These are phyloP conservation scores for Flammula alnicola DNA, from an alignment of 1,284 basidiomycete genomes.

Conservation along the genomic window DNA sequence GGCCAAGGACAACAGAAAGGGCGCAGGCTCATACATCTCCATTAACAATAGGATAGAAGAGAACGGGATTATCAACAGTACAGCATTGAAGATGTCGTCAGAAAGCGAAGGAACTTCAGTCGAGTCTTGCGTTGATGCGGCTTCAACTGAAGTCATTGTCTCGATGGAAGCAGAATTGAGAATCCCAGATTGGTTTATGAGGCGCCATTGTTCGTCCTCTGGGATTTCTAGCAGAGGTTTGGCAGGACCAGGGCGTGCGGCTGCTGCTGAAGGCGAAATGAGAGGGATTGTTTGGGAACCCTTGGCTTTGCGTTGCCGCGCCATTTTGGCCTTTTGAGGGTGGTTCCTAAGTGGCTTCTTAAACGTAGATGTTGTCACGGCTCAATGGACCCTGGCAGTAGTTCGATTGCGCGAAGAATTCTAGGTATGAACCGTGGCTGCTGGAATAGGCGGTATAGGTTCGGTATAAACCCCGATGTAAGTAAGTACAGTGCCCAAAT, in stretches of 20 bases:
- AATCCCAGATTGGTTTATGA: conserved; percentile 71
- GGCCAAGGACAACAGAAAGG: not conserved
- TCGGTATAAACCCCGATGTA: too few relatives aligned
- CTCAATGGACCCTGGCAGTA: not conserved
- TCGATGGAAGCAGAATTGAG: conserved; percentile 36
- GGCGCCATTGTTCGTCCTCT: conserved; percentile 77
- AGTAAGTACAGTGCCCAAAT: too few relatives aligned
- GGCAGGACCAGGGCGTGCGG: conserved; percentile 10
- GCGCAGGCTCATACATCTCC: conserved; percentile 67
- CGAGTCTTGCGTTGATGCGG: conserved; percentile 9
- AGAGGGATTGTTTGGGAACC: conserved; percentile 15
- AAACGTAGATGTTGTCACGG: too few relatives aligned
- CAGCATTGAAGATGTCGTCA: conserved; percentile 72
- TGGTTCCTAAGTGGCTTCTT: not conserved
- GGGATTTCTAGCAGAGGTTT: conserved; percentile 54
- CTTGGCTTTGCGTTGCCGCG: conserved; percentile 42
- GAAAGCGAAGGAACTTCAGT: conserved; percentile 51
- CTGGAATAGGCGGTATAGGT: too few relatives aligned
- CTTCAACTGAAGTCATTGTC: not conserved
- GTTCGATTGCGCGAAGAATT: too few relatives aligned
- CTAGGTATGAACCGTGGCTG: too few relatives aligned
- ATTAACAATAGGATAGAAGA: conserved; percentile 73
- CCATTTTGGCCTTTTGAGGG: conserved; percentile 32
- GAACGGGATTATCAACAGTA: conserved; percentile 69
- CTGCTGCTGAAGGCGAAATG: conserved; percentile 22